A percentile compares a stretch with the other conserved stretches of the same genome.
phyloP scores from a whole-genome alignment of 1,139 yeast genomes.

The Lipomyces yarrowii region DNA sequence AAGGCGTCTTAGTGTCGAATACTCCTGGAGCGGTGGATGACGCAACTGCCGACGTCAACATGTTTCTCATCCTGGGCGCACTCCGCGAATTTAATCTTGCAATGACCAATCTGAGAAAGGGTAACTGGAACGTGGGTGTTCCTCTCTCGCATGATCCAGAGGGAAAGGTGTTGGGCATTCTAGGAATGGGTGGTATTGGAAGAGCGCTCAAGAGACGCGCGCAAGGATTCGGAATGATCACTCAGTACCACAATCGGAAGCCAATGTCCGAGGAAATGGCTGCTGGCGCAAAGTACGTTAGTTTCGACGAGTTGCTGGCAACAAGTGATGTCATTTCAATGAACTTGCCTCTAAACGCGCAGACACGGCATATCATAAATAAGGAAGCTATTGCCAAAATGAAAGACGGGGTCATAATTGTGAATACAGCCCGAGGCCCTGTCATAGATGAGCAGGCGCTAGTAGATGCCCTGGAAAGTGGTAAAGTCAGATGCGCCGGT shows the following conservation, averaged over 20 bases:
- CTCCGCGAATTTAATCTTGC: slow-evolving; percentile 63
- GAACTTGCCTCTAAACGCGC: slow-evolving; percentile 61
- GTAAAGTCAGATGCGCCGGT: slow-evolving; percentile 71
- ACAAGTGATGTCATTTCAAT: slow-evolving; percentile 62
- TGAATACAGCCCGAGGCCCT: slow-evolving; percentile 78
- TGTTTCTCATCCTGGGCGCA: slow-evolving; percentile 65
- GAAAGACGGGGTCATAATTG: slow-evolving; percentile 65
- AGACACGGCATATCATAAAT: slow-evolving; percentile 62
- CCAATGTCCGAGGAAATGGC: slow-evolving; percentile 53
- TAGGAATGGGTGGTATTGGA: slow-evolving; percentile 82
- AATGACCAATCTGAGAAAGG: slow-evolving; percentile 53
- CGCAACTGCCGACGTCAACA: slow-evolving; percentile 83
- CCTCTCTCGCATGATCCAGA: slow-evolving; percentile 62
- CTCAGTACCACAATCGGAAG: slow-evolving; percentile 63
- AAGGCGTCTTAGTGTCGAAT: slow-evolving; percentile 66
- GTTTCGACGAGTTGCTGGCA: slow-evolving; percentile 58
- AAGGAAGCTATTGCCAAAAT: slow-evolving; percentile 55
- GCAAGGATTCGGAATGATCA: slow-evolving; percentile 64
- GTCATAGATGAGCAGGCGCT: slow-evolving; percentile 65
- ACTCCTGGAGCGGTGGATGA: slow-evolving; percentile 73
- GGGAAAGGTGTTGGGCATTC: slow-evolving; percentile 63
- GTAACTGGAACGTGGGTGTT: slow-evolving; percentile 59
- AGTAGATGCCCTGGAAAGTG: slow-evolving; percentile 58
- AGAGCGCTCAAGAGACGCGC: slow-evolving; percentile 64
- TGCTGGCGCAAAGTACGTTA: slow-evolving; percentile 53